Evolutionary conservation across 2,329 filamentous ascomycete genomes (phyloP).

Genomic region (Pseudogymnoascus sp.): DNA sequence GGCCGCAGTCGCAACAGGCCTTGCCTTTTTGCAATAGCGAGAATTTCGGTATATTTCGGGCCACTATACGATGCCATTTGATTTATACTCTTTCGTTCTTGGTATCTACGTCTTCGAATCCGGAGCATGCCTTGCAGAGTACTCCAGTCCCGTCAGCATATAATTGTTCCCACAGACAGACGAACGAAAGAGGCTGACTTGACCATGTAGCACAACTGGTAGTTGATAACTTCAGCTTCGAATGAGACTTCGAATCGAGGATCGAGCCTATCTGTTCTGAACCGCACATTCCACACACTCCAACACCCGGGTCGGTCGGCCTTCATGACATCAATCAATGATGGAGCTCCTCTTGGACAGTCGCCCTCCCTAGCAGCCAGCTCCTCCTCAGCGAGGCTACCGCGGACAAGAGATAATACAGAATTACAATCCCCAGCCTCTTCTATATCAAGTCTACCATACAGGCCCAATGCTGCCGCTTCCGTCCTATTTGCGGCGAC

Average conservation of each 20-base stretch:
- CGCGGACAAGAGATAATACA: conserved; percentile 50
- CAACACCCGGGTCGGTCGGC: conserved; percentile 12
- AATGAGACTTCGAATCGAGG: not conserved
- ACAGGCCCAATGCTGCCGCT: conserved; percentile 49
- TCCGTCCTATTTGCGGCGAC: conserved; percentile 59
- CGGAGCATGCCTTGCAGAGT: conserved; percentile 3
- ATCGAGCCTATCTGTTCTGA: conserved; percentile 5
- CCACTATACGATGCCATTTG: conserved; percentile 2
- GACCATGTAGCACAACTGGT: conserved; percentile 1
- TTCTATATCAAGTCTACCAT: conserved; percentile 44
- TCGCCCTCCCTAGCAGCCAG: conserved; percentile 64
- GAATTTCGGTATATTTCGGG: not conserved
- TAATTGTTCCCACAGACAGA: not conserved
- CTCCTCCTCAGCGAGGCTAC: conserved; percentile 50
- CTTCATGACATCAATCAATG: conserved; percentile 62
- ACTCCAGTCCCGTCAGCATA: not conserved
- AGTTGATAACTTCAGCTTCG: conserved; percentile 1
- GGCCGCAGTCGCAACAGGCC: not conserved
- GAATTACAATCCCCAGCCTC: conserved; percentile 44
- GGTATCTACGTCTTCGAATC: not conserved
- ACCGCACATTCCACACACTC: not conserved
- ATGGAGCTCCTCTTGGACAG: conserved; percentile 59
- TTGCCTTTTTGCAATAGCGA: conserved; percentile 1
- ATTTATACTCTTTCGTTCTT: not conserved
- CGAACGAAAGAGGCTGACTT: conserved; percentile 1